Conservation (phyloP, 108 stramenopile species). For the Pseudonitzschia delicatissima region DNA sequence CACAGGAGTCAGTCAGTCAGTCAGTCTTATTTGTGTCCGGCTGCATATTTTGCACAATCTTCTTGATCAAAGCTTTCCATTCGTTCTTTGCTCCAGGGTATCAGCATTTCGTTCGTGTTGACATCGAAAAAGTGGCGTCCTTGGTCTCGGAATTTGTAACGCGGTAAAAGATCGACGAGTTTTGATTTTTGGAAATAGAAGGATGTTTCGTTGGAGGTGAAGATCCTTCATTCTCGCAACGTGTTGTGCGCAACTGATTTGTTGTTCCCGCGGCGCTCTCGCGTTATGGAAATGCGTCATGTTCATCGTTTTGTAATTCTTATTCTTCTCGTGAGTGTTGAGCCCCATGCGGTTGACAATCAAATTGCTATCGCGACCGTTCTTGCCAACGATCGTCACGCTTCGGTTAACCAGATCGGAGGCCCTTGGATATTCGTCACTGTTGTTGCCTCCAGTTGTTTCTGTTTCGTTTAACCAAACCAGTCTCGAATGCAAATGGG, state of each 20-base stretch:
- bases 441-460: not conserved
- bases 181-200: not conserved
- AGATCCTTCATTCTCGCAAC: not conserved
- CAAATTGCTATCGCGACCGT: no score
- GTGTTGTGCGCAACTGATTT: constrained; percentile 11
- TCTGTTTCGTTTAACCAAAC: not conserved
- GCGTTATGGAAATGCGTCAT: no score
- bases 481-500: not conserved
- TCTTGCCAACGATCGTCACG: not conserved
- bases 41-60: no score
- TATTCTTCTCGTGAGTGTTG: not conserved
- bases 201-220: not conserved
- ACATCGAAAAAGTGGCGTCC: constrained; percentile 1
- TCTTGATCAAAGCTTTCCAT: no score
- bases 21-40: no score
- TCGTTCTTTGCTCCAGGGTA: constrained; percentile 3
- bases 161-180: not conserved
- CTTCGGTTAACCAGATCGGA: constrained; percentile 3
- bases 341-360: not conserved
- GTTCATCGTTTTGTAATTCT: not conserved
- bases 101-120: not conserved
- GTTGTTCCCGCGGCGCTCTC: no score
- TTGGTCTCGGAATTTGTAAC: not conserved
- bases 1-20: no score
- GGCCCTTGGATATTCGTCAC: not conserved